A percentile compares a stretch with the other conserved stretches of the same genome.
phyloP scores from a whole-genome alignment of 2,329 filamentous ascomycete species.

The Scedosporium boydii region DNA sequence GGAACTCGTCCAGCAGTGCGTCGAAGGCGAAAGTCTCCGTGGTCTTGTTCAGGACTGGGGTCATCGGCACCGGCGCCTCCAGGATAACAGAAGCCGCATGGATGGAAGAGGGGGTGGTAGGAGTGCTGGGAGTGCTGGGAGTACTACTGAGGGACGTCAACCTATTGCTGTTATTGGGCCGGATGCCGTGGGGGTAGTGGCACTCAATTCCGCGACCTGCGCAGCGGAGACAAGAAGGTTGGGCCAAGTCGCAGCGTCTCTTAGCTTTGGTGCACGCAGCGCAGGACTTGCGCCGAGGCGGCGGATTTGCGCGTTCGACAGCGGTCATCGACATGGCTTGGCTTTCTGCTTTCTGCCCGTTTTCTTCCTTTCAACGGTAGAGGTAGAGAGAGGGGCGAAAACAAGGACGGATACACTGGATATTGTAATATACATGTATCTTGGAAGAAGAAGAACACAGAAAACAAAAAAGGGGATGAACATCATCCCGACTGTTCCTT shows the following conservation, averaged over 20 bases:
- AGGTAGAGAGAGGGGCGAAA: background rate
- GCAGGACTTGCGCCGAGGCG: conserved; percentile 45
- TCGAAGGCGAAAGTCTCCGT: conserved; percentile 1
- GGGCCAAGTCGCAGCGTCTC: conserved; percentile 42
- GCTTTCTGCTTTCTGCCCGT: background rate
- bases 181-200: conserved; percentile 26
- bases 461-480: background rate
- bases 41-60: background rate
- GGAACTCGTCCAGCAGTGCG: conserved; percentile 2
- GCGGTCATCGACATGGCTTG: conserved; percentile 3
- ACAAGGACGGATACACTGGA: background rate
- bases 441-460: background rate
- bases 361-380: no score
- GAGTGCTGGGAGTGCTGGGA: background rate
- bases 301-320: conserved; percentile 31
- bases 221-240: conserved; percentile 44
- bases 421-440: background rate
- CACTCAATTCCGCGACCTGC: conserved; percentile 35
- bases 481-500: no score
- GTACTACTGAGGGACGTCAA: background rate
- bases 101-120: background rate
- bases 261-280: conserved; percentile 46
- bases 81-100: background rate
- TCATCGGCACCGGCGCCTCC: background rate
- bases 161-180: background rate